Evolutionary conservation across 1,284 basidiomycete species (phyloP).

Genomic region (Phenoliferia sp.): DNA sequence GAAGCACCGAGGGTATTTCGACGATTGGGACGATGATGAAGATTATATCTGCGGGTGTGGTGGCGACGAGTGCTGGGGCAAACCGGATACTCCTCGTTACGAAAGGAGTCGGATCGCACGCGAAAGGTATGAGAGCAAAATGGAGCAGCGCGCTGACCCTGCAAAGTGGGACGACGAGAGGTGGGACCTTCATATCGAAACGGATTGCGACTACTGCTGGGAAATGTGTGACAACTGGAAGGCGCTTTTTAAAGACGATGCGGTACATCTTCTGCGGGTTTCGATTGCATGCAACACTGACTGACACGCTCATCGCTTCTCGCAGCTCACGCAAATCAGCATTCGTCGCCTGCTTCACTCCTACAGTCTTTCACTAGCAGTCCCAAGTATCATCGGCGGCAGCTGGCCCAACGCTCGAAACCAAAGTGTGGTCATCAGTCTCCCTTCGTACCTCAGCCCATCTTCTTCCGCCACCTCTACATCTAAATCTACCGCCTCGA

Average conservation of each 20-base stretch:
- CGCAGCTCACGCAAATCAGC: not conserved
- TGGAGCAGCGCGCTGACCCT: not conserved
- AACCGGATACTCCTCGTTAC: too few species aligned
- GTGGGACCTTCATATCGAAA: not conserved
- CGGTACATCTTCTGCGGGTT: not conserved
- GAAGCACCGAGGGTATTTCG: not conserved
- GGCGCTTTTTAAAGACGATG: not conserved
- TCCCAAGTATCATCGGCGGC: too few species aligned
- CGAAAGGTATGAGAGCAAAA: not conserved
- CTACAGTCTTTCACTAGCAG: not conserved
- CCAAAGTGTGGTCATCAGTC: not conserved
- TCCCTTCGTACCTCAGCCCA: not conserved
- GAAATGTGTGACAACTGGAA: too few species aligned
- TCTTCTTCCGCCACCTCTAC: too few species aligned
- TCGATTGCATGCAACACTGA: not conserved
- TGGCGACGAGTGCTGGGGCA: too few species aligned
- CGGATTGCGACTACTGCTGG: not conserved
- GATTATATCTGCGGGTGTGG: not conserved
- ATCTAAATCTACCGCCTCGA: not conserved
- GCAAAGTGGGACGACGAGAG: not conserved
- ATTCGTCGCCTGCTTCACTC: not conserved
- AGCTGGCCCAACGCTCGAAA: not conserved
- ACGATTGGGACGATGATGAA: not conserved
- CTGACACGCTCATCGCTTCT: too few species aligned
- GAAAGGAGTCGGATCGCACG: not conserved